These are phyloP conservation scores for Prunus campanulata DNA, from an alignment of 306 rosid genomes.

Conservation along the genomic window DNA sequence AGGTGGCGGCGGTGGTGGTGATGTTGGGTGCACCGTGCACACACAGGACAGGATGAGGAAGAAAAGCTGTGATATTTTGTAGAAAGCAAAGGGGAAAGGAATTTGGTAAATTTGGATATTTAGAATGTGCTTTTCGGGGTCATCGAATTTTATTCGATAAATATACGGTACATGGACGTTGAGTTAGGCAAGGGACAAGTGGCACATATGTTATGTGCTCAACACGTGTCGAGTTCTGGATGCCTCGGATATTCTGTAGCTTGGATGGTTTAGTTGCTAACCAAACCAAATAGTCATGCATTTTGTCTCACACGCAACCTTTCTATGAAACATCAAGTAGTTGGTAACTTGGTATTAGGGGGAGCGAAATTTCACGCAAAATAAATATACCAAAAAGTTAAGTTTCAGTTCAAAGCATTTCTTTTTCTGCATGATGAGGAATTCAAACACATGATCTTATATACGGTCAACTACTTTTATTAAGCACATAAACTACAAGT, in stretches of 20 bases:
- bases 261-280: constrained; percentile 32
- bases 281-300: constrained; percentile 15
- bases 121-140: constrained; percentile 12
- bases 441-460: accelerated
- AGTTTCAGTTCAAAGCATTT: too few species aligned
- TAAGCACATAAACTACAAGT: accelerated
- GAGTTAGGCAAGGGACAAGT: constrained; percentile 38
- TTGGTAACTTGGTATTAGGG: background rate
- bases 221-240: constrained; percentile 27
- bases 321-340: constrained; percentile 13
- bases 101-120: constrained; percentile 28
- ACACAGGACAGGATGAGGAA: too few species aligned
- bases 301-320: constrained; percentile 45
- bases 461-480: accelerated
- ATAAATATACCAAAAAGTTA: background rate
- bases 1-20: background rate
- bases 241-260: background rate
- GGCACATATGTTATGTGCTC: constrained; percentile 15
- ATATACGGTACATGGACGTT: constrained; percentile 20
- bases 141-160: background rate
- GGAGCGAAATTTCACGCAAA: background rate
- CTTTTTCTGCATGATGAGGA: accelerated
- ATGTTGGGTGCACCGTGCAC: too few species aligned
- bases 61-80: background rate
- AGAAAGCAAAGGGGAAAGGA: background rate